Percentiles rank a stretch among this genome's conserved stretches.
These are phyloP conservation scores for Alternaria novae-zelandiae DNA, from an alignment of 2,329 filamentous ascomycete genomes.

Conservation along the genomic window DNA sequence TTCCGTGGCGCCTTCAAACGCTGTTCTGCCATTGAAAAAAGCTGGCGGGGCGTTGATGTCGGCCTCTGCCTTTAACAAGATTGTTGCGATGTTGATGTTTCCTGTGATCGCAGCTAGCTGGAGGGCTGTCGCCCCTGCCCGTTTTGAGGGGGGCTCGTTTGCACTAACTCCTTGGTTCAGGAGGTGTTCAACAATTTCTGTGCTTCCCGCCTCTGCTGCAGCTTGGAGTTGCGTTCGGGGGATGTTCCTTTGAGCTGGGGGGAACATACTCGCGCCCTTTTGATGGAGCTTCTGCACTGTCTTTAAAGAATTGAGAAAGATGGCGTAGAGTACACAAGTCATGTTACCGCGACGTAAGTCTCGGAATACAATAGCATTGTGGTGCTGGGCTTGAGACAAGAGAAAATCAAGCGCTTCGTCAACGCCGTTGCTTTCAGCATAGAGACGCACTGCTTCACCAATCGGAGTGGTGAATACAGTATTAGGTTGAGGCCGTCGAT, in stretches of 20 bases:
- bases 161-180: neutral
- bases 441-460: neutral
- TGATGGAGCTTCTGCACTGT: too few relatives aligned
- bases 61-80: neutral
- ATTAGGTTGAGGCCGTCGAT: too few relatives aligned
- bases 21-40: constrained; percentile 1
- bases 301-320: too few relatives aligned
- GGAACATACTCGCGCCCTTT: too few relatives aligned
- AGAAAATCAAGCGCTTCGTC: too few relatives aligned
- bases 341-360: too few relatives aligned
- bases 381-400: too few relatives aligned
- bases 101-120: neutral
- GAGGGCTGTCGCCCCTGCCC: neutral
- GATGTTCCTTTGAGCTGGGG: too few relatives aligned
- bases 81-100: neutral
- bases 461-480: neutral
- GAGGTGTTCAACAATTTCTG: neutral
- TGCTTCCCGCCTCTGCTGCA: neutral
- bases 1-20: constrained; percentile 38
- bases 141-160: neutral
- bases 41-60: neutral
- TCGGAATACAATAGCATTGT: too few relatives aligned
- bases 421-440: too few relatives aligned
- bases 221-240: neutral
- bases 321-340: too few relatives aligned